Evolutionary conservation across 352 stramenopile genomes (phyloP).

Genomic region (Phytophthora cryptogea): DNA sequence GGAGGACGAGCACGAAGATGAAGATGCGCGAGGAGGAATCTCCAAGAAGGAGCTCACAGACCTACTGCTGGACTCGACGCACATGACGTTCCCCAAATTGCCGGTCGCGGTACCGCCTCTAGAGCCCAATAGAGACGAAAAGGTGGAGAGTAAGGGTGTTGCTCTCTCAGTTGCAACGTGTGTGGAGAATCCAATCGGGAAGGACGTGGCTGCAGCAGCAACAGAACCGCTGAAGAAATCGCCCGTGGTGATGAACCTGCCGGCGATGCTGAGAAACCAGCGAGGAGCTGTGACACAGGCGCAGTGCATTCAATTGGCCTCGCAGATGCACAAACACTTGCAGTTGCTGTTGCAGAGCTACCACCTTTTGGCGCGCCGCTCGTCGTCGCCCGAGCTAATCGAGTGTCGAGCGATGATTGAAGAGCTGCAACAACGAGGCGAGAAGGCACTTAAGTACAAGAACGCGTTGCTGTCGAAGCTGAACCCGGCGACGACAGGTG

Average conservation of each 20-base stretch:
- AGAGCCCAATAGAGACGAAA: conserved; percentile 11
- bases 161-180: conserved; percentile 1
- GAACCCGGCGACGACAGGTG: conserved; percentile 26
- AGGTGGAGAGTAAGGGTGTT: background rate
- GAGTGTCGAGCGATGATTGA: conserved; percentile 69
- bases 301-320: conserved; percentile 83
- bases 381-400: conserved; percentile 6
- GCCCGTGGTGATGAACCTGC: conserved; percentile 13
- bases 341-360: conserved; percentile 81
- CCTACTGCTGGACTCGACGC: conserved; percentile 82
- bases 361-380: conserved; percentile 46
- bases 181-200: conserved; percentile 2
- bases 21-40: conserved; percentile 51
- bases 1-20: conserved; percentile 72
- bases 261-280: conserved; percentile 20
- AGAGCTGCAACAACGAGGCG: conserved; percentile 65
- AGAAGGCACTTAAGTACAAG: conserved; percentile 70
- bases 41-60: conserved; percentile 86
- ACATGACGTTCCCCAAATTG: conserved; percentile 50
- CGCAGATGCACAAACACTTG: conserved; percentile 89
- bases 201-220: background rate
- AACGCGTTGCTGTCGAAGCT: conserved; percentile 68
- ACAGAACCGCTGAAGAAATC: background rate
- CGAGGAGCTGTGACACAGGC: conserved; percentile 51
- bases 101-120: conserved; percentile 3